These are phyloP conservation scores for Torulaspora indica DNA, from an alignment of 805 yeast species.

Conservation along the genomic window DNA sequence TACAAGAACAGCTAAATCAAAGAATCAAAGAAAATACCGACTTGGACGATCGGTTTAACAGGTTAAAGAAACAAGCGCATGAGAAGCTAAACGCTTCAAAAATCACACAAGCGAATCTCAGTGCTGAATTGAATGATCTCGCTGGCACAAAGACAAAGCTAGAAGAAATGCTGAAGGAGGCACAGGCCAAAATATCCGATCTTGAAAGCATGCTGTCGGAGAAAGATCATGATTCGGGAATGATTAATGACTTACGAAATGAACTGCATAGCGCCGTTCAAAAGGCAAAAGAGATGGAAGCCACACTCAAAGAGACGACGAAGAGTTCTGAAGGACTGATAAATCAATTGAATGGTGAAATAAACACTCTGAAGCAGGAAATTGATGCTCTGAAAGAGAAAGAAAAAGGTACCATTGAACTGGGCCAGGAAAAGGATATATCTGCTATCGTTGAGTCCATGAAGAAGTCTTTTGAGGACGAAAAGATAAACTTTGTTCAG, in stretches of 20 bases:
- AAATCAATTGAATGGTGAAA: constrained; percentile 14
- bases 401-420: constrained; percentile 19
- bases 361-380: constrained; percentile 25
- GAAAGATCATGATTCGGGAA: constrained; percentile 1
- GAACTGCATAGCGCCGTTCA: constrained; percentile 22
- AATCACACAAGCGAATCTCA: constrained; percentile 39
- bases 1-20: constrained; percentile 24
- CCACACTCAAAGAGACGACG: constrained; percentile 9
- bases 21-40: constrained; percentile 33
- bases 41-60: constrained; percentile 31
- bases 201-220: constrained; percentile 9
- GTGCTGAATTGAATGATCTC: constrained; percentile 34
- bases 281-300: constrained; percentile 23
- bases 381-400: constrained; percentile 23
- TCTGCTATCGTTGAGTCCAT: constrained; percentile 29
- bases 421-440: constrained; percentile 30
- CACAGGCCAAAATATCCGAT: constrained; percentile 12
- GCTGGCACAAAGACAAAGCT: constrained; percentile 37
- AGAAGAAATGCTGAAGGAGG: constrained; percentile 20
- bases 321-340: constrained; percentile 8
- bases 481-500: constrained; percentile 21
- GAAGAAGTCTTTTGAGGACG: constrained; percentile 28
- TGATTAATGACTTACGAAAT: constrained; percentile 11
- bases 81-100: constrained; percentile 34
- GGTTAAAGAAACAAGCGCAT: constrained; percentile 36